Conservation (phyloP, 2,329 filamentous ascomycete genomes). For the Nectriaceae sp. region DNA sequence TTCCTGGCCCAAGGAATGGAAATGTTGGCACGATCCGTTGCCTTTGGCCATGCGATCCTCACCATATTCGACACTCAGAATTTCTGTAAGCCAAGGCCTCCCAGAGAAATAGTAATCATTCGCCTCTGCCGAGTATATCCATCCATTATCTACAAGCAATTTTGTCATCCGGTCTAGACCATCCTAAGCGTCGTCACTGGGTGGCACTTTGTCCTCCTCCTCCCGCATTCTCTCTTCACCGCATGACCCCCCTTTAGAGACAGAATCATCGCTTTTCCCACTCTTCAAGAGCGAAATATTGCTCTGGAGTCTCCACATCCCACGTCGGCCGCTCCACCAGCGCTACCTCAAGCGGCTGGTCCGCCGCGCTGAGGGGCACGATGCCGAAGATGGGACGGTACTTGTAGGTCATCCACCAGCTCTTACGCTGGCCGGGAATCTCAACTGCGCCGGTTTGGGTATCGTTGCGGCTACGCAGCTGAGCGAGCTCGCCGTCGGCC, state of each 20-base stretch:
- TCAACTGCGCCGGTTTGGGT: constrained; percentile 17
- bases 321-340: constrained; percentile 84
- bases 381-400: constrained; percentile 90
- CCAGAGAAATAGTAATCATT: constrained; percentile 1
- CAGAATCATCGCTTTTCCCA: constrained; percentile 46
- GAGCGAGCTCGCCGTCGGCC: constrained; percentile 35
- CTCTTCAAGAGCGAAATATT: constrained; percentile 64
- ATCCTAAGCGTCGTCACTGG: constrained; percentile 7
- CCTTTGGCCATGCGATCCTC: no score
- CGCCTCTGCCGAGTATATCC: constrained; percentile 9
- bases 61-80: no score
- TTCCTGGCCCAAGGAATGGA: no score
- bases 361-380: constrained; percentile 46
- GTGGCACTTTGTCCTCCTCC: constrained; percentile 8
- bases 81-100: no score
- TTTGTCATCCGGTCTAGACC: constrained; percentile 7
- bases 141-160: constrained; percentile 15
- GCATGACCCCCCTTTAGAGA: no score
- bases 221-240: no score
- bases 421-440: constrained; percentile 32
- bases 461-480: constrained; percentile 34
- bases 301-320: constrained; percentile 76
- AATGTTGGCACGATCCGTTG: no score
- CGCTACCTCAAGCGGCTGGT: constrained; percentile 70
- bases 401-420: constrained; percentile 83